phyloP scores from a whole-genome alignment of 2,329 filamentous ascomycete species.

The Onygena corvina region DNA sequence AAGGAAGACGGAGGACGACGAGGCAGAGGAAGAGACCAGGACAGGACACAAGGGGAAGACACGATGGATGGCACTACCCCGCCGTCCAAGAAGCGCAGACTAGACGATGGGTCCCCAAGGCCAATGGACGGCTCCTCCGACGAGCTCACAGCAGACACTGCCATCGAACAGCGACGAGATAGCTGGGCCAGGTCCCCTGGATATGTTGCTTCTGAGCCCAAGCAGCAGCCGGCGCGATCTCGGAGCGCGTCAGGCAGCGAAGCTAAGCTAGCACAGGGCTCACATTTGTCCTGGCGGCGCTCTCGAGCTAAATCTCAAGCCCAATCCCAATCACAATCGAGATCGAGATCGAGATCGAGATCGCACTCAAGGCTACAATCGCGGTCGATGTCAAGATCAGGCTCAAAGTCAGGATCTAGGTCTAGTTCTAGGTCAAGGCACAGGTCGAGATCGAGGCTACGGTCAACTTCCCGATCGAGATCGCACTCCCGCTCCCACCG shows the following conservation, averaged over 20 bases:
- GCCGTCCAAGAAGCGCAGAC: slow-evolving; percentile 24
- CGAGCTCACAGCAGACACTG: slow-evolving; percentile 29
- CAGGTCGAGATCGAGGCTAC: slow-evolving; percentile 6
- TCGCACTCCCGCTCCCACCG: not conserved
- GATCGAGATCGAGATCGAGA: slow-evolving; percentile 16
- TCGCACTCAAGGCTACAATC: no score
- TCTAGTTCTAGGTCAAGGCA: slow-evolving; percentile 3
- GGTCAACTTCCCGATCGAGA: no score
- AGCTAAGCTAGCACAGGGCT: slow-evolving; percentile 35
- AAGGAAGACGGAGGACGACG: not conserved
- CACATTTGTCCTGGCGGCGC: slow-evolving; percentile 26
- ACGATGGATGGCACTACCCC: slow-evolving; percentile 15
- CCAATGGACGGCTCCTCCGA: slow-evolving; percentile 27
- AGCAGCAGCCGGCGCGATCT: slow-evolving; percentile 7
- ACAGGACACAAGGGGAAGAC: no score
- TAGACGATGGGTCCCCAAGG: slow-evolving; percentile 20
- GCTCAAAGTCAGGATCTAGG: slow-evolving; percentile 20
- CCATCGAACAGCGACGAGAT: slow-evolving; percentile 26
- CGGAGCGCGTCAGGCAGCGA: slow-evolving; percentile 30
- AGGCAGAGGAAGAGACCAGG: not conserved
- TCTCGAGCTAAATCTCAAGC: slow-evolving; percentile 16
- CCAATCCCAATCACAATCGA: slow-evolving; percentile 18
- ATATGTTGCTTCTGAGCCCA: slow-evolving; percentile 10
- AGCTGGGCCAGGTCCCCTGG: slow-evolving; percentile 22
- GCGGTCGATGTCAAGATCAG: no score